These are phyloP conservation scores for Pyrenophora tritici-repentis DNA, from an alignment of 2,329 filamentous ascomycete genomes.

Conservation along the genomic window DNA sequence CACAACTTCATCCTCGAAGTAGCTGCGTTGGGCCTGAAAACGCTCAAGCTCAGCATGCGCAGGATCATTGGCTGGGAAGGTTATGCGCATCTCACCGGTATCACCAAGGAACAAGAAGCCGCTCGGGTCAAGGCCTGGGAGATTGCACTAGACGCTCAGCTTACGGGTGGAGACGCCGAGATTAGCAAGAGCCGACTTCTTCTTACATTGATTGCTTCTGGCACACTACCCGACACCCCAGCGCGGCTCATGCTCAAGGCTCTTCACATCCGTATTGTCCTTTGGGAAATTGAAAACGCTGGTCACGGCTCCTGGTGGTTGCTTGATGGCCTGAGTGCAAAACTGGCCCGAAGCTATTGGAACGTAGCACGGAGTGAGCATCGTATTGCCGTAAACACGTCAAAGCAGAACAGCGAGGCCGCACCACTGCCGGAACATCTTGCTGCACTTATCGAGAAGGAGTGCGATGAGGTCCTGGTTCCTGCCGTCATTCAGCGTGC, in stretches of 20 bases:
- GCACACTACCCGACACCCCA: constrained; percentile 83
- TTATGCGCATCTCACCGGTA: constrained; percentile 79
- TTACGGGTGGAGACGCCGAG: constrained; percentile 87
- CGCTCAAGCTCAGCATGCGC: constrained; percentile 77
- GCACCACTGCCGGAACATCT: constrained; percentile 79
- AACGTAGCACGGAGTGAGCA: constrained; percentile 73
- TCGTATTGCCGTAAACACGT: constrained; percentile 48
- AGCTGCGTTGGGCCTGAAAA: constrained; percentile 78
- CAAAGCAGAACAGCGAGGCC: constrained; percentile 55
- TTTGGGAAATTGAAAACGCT: constrained; percentile 75
- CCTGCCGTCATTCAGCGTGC: constrained; percentile 80
- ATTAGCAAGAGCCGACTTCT: constrained; percentile 86
- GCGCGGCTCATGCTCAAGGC: constrained; percentile 87
- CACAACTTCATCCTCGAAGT: constrained; percentile 87
- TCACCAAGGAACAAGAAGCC: constrained; percentile 81
- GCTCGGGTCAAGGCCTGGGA: constrained; percentile 90
- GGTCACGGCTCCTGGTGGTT: constrained; percentile 67
- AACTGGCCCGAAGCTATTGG: constrained; percentile 78
- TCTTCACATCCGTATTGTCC: constrained; percentile 84
- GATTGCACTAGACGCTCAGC: constrained; percentile 89
- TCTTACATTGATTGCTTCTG: constrained; percentile 84
- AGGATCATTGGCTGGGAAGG: constrained; percentile 76
- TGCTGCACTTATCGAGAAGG: constrained; percentile 72
- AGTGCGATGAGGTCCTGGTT: constrained; percentile 81
- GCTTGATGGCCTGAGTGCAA: constrained; percentile 72